Evolutionary conservation across 2,329 filamentous ascomycete genomes (phyloP).

Genomic region (Diaporthe longicolla): DNA sequence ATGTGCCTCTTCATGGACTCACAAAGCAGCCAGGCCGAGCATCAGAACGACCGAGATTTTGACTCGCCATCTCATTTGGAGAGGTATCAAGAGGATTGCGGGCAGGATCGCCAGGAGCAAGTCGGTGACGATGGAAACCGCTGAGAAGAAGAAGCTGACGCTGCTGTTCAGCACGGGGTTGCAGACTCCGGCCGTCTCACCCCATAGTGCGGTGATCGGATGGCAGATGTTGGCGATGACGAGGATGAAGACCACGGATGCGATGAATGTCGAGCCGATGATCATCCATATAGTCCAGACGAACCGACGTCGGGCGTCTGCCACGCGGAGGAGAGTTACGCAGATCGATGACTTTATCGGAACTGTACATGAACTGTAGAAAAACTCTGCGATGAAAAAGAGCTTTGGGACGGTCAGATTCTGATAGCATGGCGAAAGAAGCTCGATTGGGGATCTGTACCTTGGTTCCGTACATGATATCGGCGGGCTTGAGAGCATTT

Average conservation of each 20-base stretch:
- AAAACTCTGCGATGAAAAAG: slow-evolving; percentile 56
- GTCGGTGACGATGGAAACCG: slow-evolving; percentile 55
- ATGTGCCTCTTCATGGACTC: slow-evolving; percentile 39
- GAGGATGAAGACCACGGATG: slow-evolving; percentile 49
- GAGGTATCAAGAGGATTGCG: slow-evolving; percentile 55
- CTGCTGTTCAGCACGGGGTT: slow-evolving; percentile 49
- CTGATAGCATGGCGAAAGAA: no score
- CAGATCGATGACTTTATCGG: slow-evolving; percentile 51
- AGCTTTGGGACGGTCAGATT: slow-evolving; percentile 46
- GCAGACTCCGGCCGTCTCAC: slow-evolving; percentile 49
- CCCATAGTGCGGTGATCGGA: slow-evolving; percentile 51
- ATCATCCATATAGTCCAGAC: slow-evolving; percentile 48
- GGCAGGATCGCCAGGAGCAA: slow-evolving; percentile 55
- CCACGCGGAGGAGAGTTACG: slow-evolving; percentile 50
- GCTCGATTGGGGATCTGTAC: slow-evolving; percentile 6
- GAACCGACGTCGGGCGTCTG: slow-evolving; percentile 49
- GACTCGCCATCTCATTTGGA: slow-evolving; percentile 58
- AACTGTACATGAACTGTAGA: slow-evolving; percentile 52
- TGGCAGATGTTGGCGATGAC: slow-evolving; percentile 51
- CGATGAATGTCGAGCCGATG: slow-evolving; percentile 44
- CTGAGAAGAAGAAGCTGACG: slow-evolving; percentile 53
- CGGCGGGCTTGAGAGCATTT: slow-evolving; percentile 36
- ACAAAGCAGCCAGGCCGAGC: slow-evolving; percentile 60
- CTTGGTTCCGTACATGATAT: slow-evolving; percentile 43
- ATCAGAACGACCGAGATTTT: slow-evolving; percentile 61